phyloP scores from a whole-genome alignment of 1,284 basidiomycete species.

The Sutorius eximius region DNA sequence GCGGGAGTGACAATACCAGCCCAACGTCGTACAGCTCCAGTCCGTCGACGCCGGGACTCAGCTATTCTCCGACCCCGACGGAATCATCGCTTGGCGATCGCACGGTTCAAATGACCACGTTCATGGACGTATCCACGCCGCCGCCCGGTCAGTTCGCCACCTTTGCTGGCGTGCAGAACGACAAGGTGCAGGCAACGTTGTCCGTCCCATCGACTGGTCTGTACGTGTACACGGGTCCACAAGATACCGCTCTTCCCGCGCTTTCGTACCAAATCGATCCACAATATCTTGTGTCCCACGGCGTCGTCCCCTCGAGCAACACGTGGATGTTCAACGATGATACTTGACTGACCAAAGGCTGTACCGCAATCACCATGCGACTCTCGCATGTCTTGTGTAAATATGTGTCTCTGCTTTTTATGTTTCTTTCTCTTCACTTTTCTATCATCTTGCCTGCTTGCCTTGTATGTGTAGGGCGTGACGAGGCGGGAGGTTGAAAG shows the following conservation, averaged over 20 bases:
- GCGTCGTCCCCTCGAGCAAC: slow-evolving; percentile 8
- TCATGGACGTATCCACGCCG: slow-evolving; percentile 42
- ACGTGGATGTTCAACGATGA: slow-evolving; percentile 23
- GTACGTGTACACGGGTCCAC: slow-evolving; percentile 21
- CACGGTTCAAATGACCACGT: slow-evolving; percentile 53
- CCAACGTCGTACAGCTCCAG: slow-evolving; percentile 29
- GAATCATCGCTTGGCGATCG: slow-evolving; percentile 54
- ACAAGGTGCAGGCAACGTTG: slow-evolving; percentile 25
- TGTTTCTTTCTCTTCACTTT: background rate
- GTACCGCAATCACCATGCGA: background rate
- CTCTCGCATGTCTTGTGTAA: slow-evolving; percentile 11
- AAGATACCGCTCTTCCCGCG: slow-evolving; percentile 11
- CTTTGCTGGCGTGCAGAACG: slow-evolving; percentile 33
- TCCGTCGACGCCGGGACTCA: slow-evolving; percentile 52
- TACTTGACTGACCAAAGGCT: slow-evolving; percentile 7
- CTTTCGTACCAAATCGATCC: slow-evolving; percentile 14
- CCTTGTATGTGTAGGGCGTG: slow-evolving; percentile 28
- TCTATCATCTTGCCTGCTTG: slow-evolving; percentile 19
- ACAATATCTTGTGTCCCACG: slow-evolving; percentile 15
- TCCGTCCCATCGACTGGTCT: slow-evolving; percentile 15
- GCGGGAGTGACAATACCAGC: slow-evolving; percentile 13
- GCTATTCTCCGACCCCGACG: slow-evolving; percentile 55
- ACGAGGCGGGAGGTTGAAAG: slow-evolving; percentile 14
- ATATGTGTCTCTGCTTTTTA: background rate
- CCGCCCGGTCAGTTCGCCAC: slow-evolving; percentile 32